Conservation (phyloP, 2,329 filamentous ascomycete genomes). For the Hypoxylon sp. region DNA sequence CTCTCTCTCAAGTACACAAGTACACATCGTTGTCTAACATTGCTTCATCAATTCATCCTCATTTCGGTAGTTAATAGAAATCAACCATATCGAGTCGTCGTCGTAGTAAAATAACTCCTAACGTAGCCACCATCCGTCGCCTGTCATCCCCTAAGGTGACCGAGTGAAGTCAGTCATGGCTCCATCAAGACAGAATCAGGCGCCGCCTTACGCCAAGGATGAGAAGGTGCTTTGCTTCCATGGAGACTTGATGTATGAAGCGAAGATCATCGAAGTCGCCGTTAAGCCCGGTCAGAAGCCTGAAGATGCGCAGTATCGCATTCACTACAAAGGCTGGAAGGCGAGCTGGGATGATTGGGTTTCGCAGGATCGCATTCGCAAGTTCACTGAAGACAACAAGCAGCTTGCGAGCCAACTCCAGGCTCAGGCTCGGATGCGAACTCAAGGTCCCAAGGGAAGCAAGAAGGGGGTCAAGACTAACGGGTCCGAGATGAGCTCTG, state of each 20-base stretch:
- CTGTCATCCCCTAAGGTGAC: conserved; percentile 6
- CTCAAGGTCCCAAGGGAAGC: conserved; percentile 62
- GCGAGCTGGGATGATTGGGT: conserved; percentile 99
- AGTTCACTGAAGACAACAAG: conserved; percentile 94
- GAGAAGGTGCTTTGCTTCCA: conserved; percentile 98
- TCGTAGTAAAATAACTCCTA: background rate
- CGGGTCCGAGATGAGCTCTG: conserved; percentile 73
- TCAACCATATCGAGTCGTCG: background rate
- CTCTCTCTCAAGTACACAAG: background rate
- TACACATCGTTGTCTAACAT: background rate
- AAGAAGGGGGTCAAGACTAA: conserved; percentile 65
- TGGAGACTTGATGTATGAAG: conserved; percentile 96
- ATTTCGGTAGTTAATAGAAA: background rate
- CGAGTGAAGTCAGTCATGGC: conserved; percentile 52
- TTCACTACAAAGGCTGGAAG: conserved; percentile 99
- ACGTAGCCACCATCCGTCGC: conserved; percentile 12
- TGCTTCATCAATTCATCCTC: background rate
- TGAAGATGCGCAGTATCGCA: conserved; percentile 84
- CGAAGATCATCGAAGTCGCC: conserved; percentile 86
- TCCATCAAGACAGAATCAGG: conserved; percentile 59
- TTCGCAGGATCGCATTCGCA: conserved; percentile 90
- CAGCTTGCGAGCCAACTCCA: conserved; percentile 84
- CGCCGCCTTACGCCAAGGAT: conserved; percentile 76
- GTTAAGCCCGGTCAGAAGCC: conserved; percentile 58
- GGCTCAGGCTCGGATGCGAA: conserved; percentile 65